Percentiles rank a stretch among this genome's conserved stretches.
Conservation (phyloP, 2,329 filamentous ascomycete species). For the Fusarium foetens region DNA sequence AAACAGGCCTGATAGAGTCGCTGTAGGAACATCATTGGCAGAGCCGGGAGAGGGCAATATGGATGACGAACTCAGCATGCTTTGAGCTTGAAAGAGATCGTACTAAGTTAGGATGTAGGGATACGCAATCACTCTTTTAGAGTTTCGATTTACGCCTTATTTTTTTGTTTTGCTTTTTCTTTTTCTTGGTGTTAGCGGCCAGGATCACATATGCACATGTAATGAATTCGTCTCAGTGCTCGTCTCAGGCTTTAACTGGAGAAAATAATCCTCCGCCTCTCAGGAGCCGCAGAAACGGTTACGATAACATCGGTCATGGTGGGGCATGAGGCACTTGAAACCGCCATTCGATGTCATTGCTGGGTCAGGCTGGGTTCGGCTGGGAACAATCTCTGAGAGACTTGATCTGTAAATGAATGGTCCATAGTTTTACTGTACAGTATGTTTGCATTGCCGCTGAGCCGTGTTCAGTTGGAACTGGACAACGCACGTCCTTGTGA, state of each 20-base stretch:
- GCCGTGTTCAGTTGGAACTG: background rate
- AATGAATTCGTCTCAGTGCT: conserved; percentile 26
- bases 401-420: conserved; percentile 21
- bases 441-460: background rate
- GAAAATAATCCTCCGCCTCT: conserved; percentile 27
- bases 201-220: conserved; percentile 16
- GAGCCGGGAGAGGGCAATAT: conserved; percentile 12
- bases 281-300: conserved; percentile 17
- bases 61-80: conserved; percentile 33
- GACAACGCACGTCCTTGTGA: background rate
- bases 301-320: conserved; percentile 33
- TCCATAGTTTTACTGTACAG: background rate
- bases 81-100: conserved; percentile 6
- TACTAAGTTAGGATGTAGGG: background rate
- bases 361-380: background rate
- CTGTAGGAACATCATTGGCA: conserved; percentile 20
- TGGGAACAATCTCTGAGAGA: conserved; percentile 11
- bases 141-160: background rate
- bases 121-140: background rate
- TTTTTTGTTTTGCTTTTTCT: background rate
- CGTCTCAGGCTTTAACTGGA: conserved; percentile 30
- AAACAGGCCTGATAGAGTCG: conserved; percentile 14
- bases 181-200: background rate
- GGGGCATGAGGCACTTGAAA: conserved; percentile 42
- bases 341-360: conserved; percentile 35